Evolutionary conservation across 371 early-diverging fungal species (phyloP).

Genomic region (Mortierella sp.): DNA sequence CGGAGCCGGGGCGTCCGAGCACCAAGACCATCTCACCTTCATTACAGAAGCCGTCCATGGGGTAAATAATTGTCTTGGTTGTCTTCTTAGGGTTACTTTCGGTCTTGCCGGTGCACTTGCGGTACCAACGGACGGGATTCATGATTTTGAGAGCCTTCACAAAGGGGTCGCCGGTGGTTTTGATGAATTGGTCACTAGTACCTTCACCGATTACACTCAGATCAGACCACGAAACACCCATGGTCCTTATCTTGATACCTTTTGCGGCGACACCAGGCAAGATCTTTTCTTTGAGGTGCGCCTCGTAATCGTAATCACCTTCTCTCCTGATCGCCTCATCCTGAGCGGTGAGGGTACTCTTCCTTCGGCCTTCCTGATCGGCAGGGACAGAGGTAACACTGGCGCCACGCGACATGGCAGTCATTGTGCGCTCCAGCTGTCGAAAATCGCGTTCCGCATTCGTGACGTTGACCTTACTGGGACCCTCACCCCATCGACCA

Average conservation of each 20-base stretch:
- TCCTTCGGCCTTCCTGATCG: slow-evolving; percentile 16
- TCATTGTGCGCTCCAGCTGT: slow-evolving; percentile 32
- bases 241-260: slow-evolving; percentile 61
- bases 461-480: slow-evolving; percentile 38
- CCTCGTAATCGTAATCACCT: slow-evolving; percentile 32
- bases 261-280: slow-evolving; percentile 10
- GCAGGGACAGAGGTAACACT: not conserved
- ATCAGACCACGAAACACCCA: slow-evolving; percentile 61
- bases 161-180: slow-evolving; percentile 43
- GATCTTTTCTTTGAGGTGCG: slow-evolving; percentile 23
- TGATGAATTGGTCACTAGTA: slow-evolving; percentile 29
- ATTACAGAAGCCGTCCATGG: slow-evolving; percentile 68
- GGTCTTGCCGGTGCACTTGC: slow-evolving; percentile 23
- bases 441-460: slow-evolving; percentile 42
- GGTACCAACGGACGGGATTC: slow-evolving; percentile 50
- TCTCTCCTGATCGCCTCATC: slow-evolving; percentile 25
- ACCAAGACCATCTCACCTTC: slow-evolving; percentile 82
- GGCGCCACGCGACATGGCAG: slow-evolving; percentile 22
- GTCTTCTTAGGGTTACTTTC: slow-evolving; percentile 20
- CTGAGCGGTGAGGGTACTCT: slow-evolving; percentile 12
- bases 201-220: slow-evolving; percentile 50
- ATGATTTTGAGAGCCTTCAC: slow-evolving; percentile 31
- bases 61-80: slow-evolving; percentile 37
- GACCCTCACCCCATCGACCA: slow-evolving; percentile 54
- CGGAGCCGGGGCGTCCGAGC: slow-evolving; percentile 77